Percentiles rank a stretch among this genome's conserved stretches.
These are phyloP conservation scores for Ascoidea rubescens DNA, from an alignment of 805 yeast species.

Conservation along the genomic window DNA sequence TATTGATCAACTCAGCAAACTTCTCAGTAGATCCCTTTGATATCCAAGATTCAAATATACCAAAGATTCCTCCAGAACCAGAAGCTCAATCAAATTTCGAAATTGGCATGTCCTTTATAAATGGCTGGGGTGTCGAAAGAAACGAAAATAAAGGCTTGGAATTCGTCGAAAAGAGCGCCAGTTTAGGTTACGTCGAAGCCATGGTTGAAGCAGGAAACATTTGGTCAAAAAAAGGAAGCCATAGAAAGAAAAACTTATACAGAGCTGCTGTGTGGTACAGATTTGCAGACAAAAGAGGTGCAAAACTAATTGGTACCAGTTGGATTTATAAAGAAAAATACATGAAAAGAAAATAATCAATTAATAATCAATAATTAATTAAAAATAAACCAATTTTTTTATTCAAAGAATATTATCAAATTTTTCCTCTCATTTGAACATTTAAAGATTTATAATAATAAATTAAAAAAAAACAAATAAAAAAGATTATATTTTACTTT, in stretches of 20 bases:
- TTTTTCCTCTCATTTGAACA: too few species aligned
- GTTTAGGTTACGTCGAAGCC: constrained; percentile 54
- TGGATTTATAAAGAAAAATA: constrained; percentile 71
- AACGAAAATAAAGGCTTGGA: constrained; percentile 45
- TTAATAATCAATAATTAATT: too few species aligned
- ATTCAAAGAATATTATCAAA: too few species aligned
- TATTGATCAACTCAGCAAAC: constrained; percentile 13
- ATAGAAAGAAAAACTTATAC: constrained; percentile 40
- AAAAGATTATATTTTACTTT: too few species aligned
- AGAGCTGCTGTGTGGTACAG: constrained; percentile 63
- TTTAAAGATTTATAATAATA: too few species aligned
- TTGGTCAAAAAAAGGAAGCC: constrained; percentile 43
- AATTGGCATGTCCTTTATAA: constrained; percentile 40
- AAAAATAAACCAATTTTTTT: too few species aligned
- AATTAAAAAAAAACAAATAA: too few species aligned
- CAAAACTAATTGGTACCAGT: constrained; percentile 47
- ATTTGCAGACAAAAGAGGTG: constrained; percentile 48
- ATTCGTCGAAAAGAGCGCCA: constrained; percentile 49
- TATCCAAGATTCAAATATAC: constrained; percentile 17
- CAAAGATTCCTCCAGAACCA: constrained; percentile 27
- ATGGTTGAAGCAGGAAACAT: constrained; percentile 55
- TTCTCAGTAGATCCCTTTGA: constrained; percentile 21
- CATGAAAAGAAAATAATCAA: constrained; percentile 14
- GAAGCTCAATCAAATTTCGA: constrained; percentile 41
- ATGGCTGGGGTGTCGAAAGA: constrained; percentile 41